Conservation (phyloP, 257 asterid genomes). For the Phtheirospermum japonicum region DNA sequence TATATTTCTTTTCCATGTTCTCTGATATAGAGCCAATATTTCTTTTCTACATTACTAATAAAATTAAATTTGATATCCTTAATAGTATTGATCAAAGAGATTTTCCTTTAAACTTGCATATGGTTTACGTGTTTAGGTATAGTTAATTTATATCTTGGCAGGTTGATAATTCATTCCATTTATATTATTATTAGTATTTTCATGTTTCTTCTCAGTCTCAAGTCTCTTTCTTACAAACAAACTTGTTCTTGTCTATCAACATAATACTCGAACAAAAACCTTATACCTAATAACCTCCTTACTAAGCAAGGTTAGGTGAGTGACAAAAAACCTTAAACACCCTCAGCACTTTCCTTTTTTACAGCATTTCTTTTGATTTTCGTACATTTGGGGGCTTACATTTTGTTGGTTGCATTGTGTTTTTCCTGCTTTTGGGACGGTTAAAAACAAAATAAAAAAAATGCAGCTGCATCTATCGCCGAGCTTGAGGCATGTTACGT, state of each 20-base stretch:
- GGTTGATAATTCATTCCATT: no score
- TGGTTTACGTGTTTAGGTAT: no score
- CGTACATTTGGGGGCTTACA: no score
- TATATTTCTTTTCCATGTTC: no score
- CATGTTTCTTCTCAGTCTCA: slow-evolving; percentile 45
- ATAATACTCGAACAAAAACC: slow-evolving; percentile 5
- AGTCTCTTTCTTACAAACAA: slow-evolving; percentile 65
- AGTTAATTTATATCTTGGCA: no score
- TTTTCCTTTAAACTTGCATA: no score
- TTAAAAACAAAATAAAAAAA: background rate
- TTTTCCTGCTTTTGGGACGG: background rate
- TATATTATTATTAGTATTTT: no score
- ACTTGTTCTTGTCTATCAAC: slow-evolving; percentile 29
- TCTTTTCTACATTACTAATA: no score
- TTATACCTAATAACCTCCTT: slow-evolving; percentile 38
- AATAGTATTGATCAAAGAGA: no score
- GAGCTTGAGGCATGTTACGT: slow-evolving; percentile 72
- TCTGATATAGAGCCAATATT: no score
- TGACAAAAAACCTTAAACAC: slow-evolving; percentile 53
- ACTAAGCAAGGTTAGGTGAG: slow-evolving; percentile 83
- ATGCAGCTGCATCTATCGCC: slow-evolving; percentile 87
- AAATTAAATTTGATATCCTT: no score
- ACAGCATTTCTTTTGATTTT: no score
- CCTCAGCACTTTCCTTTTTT: slow-evolving; percentile 36
- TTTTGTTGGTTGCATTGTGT: slow-evolving; percentile 27